Evolutionary conservation across 768 basidiomycete genomes (phyloP), one percentile per base, ranked within the genome.

Genomic region (Russula foetens): DNA sequence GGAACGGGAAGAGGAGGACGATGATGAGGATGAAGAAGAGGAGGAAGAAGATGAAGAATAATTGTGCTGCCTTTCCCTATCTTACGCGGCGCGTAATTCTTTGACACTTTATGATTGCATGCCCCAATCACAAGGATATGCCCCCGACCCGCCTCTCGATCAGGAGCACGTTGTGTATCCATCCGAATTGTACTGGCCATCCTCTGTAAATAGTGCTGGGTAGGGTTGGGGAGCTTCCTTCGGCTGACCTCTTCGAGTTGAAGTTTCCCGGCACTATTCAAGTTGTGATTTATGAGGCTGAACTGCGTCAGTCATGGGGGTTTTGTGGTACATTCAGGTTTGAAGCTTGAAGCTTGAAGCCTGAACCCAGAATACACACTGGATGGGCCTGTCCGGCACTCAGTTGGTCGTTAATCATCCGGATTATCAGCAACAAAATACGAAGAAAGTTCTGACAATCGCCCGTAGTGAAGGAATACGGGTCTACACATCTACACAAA

Each of bases 1-100:
- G 56, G 77, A 75, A 64, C 84, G 81, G 75, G 85, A 89, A 63
- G 84, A 89, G 62, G 84, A 86, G 14, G 88, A 85, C 0, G 88
- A 87, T 8, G 89, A 86, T 1, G 88, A 84, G 2, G 86, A 81
- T 19, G 86, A 79, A 21, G 85, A 82, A 29, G 87, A 78, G 46
- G 76, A 70, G 26, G 83, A 77, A 54, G 83, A 81, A 62, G 81
- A 81, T 35, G 84, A 63, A 47, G 64, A 66, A 59, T 63, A 50
- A 54, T 52, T 21, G 52, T 45, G 38, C 14, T 7, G 43, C 51
- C 38, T 35, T 44, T 50, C n/a, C n/a, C 46, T 50, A 41, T 38
- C 26, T 21, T 44, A 57, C 45, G 45, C 52, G 24, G 56, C 46
- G 52, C 53, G 48, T 62, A 56, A 33, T 62, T 28, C 44, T 43